These are phyloP conservation scores for Lagenaria siceraria DNA, from an alignment of 306 rosid species.

Conservation along the genomic window DNA sequence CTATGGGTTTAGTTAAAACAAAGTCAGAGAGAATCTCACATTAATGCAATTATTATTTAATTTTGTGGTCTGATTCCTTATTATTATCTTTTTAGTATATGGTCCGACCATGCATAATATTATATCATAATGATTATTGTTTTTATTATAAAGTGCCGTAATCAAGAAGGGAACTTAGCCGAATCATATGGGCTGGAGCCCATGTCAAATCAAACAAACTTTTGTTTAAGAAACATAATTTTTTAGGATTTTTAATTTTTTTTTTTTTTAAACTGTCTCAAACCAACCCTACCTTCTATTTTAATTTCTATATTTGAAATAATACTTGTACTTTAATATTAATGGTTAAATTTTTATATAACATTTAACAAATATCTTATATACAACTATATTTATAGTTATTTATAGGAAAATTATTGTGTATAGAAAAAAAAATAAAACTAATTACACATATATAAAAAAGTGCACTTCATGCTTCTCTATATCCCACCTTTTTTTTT, in stretches of 20 bases:
- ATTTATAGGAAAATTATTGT: too few species aligned
- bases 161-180: slow-evolving; percentile 3
- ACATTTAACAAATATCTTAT: too few species aligned
- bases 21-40: slow-evolving; percentile 6
- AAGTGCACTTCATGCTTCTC: too few species aligned
- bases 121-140: not conserved
- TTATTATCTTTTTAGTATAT: not conserved
- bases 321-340: too few species aligned
- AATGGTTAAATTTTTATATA: too few species aligned
- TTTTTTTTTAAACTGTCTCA: too few species aligned
- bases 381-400: too few species aligned
- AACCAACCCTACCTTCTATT: too few species aligned
- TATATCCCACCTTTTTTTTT: too few species aligned
- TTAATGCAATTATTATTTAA: slow-evolving; percentile 9
- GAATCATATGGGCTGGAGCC: slow-evolving; percentile 11
- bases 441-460: too few species aligned
- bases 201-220: not conserved
- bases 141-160: slow-evolving; percentile 4
- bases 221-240: not conserved
- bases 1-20: not conserved
- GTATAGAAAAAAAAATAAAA: too few species aligned
- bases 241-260: not conserved
- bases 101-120: slow-evolving; percentile 9
- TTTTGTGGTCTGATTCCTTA: slow-evolving; percentile 6
- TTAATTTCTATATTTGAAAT: too few species aligned